Evolutionary conservation across 2,329 filamentous ascomycete genomes (phyloP).

Genomic region (Penicillium sp.): DNA sequence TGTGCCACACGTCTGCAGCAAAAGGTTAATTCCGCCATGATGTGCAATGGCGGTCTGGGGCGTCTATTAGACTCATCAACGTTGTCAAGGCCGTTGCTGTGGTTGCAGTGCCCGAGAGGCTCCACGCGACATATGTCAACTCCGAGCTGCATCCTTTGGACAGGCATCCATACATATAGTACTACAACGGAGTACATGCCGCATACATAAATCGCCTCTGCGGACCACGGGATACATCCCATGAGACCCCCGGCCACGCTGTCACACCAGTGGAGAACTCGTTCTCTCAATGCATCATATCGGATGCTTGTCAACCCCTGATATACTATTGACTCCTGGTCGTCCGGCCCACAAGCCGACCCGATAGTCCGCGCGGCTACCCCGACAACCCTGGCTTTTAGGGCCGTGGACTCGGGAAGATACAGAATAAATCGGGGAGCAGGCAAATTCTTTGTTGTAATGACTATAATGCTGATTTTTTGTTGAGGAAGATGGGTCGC

Average conservation of each 20-base stretch:
- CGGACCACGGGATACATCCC: too few species aligned
- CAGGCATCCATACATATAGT: too few species aligned
- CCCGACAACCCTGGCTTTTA: constrained; percentile 9
- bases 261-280: too few species aligned
- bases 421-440: constrained; percentile 3
- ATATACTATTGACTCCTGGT: too few species aligned
- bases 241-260: too few species aligned
- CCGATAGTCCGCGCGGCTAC: constrained; percentile 6
- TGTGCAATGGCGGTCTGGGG: constrained; percentile 2
- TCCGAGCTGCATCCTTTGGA: too few species aligned
- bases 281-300: neutral
- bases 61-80: constrained; percentile 1
- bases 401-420: constrained; percentile 2
- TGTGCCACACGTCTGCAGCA: constrained; percentile 8
- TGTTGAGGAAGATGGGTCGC: neutral
- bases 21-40: constrained; percentile 7
- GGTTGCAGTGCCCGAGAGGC: constrained; percentile 3
- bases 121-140: neutral
- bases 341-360: neutral
- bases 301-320: neutral
- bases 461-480: neutral
- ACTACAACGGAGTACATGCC: too few species aligned
- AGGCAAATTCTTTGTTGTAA: neutral
- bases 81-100: constrained; percentile 8
- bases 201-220: too few species aligned